These are phyloP conservation scores for Pseudoperonospora humuli DNA, from an alignment of 352 stramenopile genomes.

Conservation along the genomic window DNA sequence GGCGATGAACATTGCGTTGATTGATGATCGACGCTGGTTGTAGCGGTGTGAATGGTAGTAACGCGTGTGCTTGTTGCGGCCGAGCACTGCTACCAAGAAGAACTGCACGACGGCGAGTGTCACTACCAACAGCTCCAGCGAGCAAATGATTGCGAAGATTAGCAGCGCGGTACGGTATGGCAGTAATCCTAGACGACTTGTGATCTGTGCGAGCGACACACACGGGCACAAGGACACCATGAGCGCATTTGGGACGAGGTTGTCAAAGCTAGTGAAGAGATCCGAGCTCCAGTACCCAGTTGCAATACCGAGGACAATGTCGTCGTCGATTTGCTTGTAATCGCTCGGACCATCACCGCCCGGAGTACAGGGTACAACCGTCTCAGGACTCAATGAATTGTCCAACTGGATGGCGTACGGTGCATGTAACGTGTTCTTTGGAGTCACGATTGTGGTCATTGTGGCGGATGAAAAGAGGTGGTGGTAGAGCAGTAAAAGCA, in stretches of 20 bases:
- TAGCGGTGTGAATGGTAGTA: conserved; percentile 23
- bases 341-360: conserved; percentile 6
- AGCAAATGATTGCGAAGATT: conserved; percentile 22
- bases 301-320: conserved; percentile 14
- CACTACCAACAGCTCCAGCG: conserved; percentile 9
- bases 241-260: conserved; percentile 40
- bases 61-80: conserved; percentile 6
- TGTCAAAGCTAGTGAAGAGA: conserved; percentile 38
- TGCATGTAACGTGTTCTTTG: conserved; percentile 10
- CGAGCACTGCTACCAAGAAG: conserved; percentile 12
- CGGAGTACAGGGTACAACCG: conserved; percentile 11
- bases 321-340: conserved; percentile 21
- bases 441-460: conserved; percentile 17
- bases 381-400: conserved; percentile 7
- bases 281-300: conserved; percentile 22
- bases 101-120: conserved; percentile 14
- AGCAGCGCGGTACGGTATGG: conserved; percentile 33
- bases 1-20: conserved; percentile 16
- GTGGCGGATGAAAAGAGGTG: neutral
- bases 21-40: conserved; percentile 2
- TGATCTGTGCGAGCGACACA: conserved; percentile 47
- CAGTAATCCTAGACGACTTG: conserved; percentile 35
- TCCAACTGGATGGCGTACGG: conserved; percentile 20
- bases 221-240: conserved; percentile 48
- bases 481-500: conserved; percentile 5